Conservation (phyloP, 2,329 filamentous ascomycete genomes). For the Pseudogymnoascus sp. region DNA sequence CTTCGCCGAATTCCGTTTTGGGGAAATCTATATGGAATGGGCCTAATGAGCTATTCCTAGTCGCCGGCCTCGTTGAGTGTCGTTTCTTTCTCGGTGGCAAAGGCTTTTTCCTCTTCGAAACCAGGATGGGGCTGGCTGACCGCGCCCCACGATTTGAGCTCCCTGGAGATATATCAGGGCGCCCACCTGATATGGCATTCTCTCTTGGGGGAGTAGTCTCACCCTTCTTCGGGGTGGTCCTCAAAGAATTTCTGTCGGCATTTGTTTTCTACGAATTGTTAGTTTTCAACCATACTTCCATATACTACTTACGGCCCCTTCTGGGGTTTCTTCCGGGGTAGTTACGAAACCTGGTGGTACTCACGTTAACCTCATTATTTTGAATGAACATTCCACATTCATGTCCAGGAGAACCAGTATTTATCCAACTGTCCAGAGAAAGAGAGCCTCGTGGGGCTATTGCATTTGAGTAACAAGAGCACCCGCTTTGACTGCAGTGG, state of each 20-base stretch:
- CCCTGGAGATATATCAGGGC: not conserved
- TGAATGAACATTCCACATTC: not conserved
- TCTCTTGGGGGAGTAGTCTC: not conserved
- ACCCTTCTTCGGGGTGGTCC: not conserved
- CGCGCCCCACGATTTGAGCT: not conserved
- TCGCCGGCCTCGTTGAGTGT: not conserved
- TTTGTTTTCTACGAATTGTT: not conserved
- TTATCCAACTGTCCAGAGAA: not conserved
- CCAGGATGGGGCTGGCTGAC: not conserved
- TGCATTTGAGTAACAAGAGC: not conserved
- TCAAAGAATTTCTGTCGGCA: not conserved
- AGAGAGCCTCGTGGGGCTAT: not conserved
- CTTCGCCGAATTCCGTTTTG: constrained; percentile 7
- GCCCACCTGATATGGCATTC: not conserved
- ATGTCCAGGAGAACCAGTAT: not conserved
- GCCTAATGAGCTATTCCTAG: not conserved
- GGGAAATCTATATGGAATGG: constrained; percentile 16
- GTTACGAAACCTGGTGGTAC: not conserved
- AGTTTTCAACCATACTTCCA: not conserved
- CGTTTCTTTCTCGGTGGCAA: not conserved
- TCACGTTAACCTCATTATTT: not conserved
- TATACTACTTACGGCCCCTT: not conserved
- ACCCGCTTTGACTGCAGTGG: not conserved
- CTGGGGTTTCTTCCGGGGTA: not conserved
- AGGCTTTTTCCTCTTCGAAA: not conserved